Base-by-base conservation (phyloP, 169 alveolate genomes). In the Cryptosporidium bovis region DNA sequence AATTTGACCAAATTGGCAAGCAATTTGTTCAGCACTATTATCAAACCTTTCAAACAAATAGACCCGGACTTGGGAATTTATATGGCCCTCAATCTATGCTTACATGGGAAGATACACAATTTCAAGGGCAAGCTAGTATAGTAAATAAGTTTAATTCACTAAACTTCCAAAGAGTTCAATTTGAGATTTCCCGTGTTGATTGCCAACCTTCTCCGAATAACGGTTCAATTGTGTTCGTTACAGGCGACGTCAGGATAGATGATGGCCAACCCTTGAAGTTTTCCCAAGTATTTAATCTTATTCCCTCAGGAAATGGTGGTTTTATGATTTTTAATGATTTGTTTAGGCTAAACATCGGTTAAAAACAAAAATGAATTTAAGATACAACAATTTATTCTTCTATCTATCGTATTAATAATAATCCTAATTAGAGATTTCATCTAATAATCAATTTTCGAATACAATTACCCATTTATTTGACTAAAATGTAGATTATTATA, bases 11-110 rank as follows among this genome's bases (percentile, higher is more conserved):
- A 24, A 91, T 93, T 31, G 96, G 96, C 27, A 83, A 91, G 66
- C 95, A 93, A 53, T 93, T 93, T 65, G 92, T 91, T 46, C 89
- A 91, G 33, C 96, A 92, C 90, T 93, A 93, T 91, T 93, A 92
- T 90, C 94, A 92, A 69, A 82, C 92, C 24, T 90, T 93, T 83
- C 91, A 90, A 64, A 90, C 90, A 27, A 91, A 92, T 65, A 91
- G 96, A 91, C 90, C 83, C 10, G 85, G 84, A 29, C 91, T 90
- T 40, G 87, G 93, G 6, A 83, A 87, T 31, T 82, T 93, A n/a
- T 93, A 92, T 87, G 93, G 94, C 51, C 93, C 92, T 83, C 95
- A 91, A 77, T 94, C 97, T 44, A 92, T 94, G 95, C 91, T 95
- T 64, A 95, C 96, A 6, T 95, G 92, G 82, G 97, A 95, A 66